Evolutionary conservation across 2,329 filamentous ascomycete genomes (phyloP).

Genomic region (Leptographium flavum): DNA sequence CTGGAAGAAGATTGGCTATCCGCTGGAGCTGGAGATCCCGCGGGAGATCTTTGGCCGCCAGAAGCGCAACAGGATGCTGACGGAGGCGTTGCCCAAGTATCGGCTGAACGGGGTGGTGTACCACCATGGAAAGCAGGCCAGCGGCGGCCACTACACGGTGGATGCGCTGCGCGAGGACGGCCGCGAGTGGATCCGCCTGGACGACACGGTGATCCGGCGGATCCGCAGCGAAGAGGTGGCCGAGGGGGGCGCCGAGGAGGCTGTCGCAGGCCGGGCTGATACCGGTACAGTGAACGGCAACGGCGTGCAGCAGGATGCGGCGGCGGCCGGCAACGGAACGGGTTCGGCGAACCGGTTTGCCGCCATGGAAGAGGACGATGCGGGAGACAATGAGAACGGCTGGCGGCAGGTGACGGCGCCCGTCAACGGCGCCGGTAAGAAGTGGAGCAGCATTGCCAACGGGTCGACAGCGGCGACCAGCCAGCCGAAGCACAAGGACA

Average conservation of each 20-base stretch:
- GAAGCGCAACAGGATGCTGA: slow-evolving; percentile 50
- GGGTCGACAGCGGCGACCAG: slow-evolving; percentile 26
- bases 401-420: slow-evolving; percentile 69
- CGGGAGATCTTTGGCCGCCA: slow-evolving; percentile 73
- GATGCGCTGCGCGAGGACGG: slow-evolving; percentile 89
- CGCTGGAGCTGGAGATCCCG: slow-evolving; percentile 85
- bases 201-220: slow-evolving; percentile 80
- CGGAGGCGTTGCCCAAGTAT: slow-evolving; percentile 65
- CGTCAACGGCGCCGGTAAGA: slow-evolving; percentile 50
- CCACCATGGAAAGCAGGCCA: slow-evolving; percentile 94
- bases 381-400: slow-evolving; percentile 46
- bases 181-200: slow-evolving; percentile 89
- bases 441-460: slow-evolving; percentile 59
- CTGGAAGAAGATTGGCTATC: slow-evolving; percentile 96
- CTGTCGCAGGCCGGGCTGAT: slow-evolving; percentile 14
- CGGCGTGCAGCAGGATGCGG: neutral
- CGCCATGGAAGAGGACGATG: slow-evolving; percentile 49
- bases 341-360: slow-evolving; percentile 60
- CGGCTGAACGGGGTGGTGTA: slow-evolving; percentile 83
- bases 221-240: slow-evolving; percentile 82
- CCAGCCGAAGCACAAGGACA: slow-evolving; percentile 46
- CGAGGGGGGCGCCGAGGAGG: slow-evolving; percentile 70
- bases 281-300: slow-evolving; percentile 27
- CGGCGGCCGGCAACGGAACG: slow-evolving; percentile 28
- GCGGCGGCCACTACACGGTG: slow-evolving; percentile 94